Evolutionary conservation across 2,329 filamentous ascomycete genomes (phyloP), one percentile per base, ranked within the genome.

Genomic region (Shiraia bambusicola): DNA sequence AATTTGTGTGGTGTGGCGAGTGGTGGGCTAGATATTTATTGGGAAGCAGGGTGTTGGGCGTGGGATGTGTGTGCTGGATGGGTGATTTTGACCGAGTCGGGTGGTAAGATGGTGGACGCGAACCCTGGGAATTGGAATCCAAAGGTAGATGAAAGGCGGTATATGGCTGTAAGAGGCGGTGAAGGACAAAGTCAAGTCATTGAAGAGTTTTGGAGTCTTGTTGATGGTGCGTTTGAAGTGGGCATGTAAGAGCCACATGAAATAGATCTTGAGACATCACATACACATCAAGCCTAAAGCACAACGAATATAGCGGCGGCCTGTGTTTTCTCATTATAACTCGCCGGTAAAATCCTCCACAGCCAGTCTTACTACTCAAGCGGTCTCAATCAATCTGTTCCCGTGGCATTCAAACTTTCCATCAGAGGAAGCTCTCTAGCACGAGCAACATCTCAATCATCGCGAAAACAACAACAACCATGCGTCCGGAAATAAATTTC

Each of bases 41-140:
- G 87, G 87, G 87, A 92, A 70, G 86, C 84, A 27, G 87, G 88
- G 0, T 89, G 86, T 67, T 92, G 86, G 80, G 86, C 87, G 2
- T 92, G 87, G 87, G 87, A 92, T 65, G 87, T 92, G 2, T 88
- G 85, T 61, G 88, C 88, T 4, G 87, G 83, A 0, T 91, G 87
- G 87, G 82, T 84, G 43, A 84, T 92, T 46, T 71, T 92, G 17
- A 71, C 73, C 22, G 87, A 92, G 72, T 85, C 87, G 0, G 88
- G 87, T 0, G 87, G 87, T 0, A 72, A 80, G 37, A 81, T 92
- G 73, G 85, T 78, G 6, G 78, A 84, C 61, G 86, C 82, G 4
- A 90, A 91, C 63, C 82, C 85, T 0, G 87, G 86, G 0, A 78
- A 79, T 40, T 91, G 86, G 87, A 63, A 78, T 31, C 72, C 77